phyloP scores from a whole-genome alignment of 2,329 filamentous ascomycete species.

The Dactylellina leptospora region DNA sequence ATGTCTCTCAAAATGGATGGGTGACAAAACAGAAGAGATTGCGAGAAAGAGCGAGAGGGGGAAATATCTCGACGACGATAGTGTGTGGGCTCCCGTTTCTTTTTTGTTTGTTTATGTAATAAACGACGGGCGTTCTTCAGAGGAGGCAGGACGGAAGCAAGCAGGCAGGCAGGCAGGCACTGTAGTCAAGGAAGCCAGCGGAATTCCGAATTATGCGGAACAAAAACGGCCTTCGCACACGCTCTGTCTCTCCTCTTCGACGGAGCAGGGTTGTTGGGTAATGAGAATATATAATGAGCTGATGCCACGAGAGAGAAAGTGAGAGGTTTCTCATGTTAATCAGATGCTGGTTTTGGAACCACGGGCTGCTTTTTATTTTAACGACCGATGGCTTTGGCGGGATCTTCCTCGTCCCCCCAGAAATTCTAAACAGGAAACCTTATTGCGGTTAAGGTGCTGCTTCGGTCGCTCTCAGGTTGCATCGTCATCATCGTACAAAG shows the following conservation, averaged over 20 bases:
- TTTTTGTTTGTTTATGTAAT: constrained; percentile 11
- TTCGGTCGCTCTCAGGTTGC: constrained; percentile 13
- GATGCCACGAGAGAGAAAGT: background rate
- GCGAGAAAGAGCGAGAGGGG: no score
- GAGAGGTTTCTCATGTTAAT: background rate
- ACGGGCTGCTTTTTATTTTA: no score
- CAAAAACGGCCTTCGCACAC: background rate
- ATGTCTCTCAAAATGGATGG: no score
- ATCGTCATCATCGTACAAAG: constrained; percentile 48
- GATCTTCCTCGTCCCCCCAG: background rate
- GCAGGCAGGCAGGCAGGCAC: background rate
- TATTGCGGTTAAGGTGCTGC: background rate
- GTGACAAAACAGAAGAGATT: no score
- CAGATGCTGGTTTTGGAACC: background rate
- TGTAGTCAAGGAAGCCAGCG: background rate
- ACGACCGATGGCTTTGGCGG: background rate
- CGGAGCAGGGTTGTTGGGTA: background rate
- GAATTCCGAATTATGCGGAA: constrained; percentile 11
- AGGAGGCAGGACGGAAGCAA: background rate
- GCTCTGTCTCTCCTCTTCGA: no score
- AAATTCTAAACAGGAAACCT: background rate
- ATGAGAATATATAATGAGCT: background rate
- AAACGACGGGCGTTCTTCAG: no score
- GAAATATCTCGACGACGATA: no score
- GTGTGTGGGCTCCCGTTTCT: background rate